Percentiles rank a stretch among this genome's conserved stretches.
These are phyloP conservation scores for Rosa persica DNA, from an alignment of 306 rosid genomes.

Conservation along the genomic window DNA sequence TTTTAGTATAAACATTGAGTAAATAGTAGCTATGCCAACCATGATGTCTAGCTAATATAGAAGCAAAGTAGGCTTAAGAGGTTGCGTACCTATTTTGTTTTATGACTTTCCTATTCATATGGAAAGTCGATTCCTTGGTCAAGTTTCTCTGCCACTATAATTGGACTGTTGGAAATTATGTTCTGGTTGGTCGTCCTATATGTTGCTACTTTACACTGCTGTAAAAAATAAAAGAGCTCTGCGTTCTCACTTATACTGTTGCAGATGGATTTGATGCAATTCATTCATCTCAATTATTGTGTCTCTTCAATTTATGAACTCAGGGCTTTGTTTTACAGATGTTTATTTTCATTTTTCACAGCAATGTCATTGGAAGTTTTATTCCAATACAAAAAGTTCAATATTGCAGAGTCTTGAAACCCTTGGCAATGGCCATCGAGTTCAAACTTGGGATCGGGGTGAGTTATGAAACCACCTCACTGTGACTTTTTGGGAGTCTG, in stretches of 20 bases:
- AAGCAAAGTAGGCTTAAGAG: constrained; percentile 4
- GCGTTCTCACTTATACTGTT: not conserved
- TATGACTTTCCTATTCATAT: not conserved
- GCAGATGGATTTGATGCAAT: not conserved
- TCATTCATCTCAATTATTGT: constrained; percentile 3
- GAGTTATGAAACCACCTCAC: not conserved
- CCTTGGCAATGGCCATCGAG: not conserved
- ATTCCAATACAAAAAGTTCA: not conserved
- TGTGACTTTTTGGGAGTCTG: not conserved
- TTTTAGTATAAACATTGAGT: not conserved
- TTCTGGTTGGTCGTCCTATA: not conserved
- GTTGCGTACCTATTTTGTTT: constrained; percentile 6
- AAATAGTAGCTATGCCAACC: constrained; percentile 1
- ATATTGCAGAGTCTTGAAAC: not conserved
- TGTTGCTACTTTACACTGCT: not conserved
- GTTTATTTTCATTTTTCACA: not conserved
- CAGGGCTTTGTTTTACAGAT: not conserved
- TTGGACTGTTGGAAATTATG: constrained; percentile 10
- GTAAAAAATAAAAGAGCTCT: constrained; percentile 9
- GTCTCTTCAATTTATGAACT: not conserved
- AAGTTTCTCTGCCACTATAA: not conserved
- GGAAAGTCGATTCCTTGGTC: constrained; percentile 1
- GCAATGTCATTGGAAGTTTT: not conserved
- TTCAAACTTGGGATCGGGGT: not conserved
- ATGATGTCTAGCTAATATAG: constrained; percentile 10